Conservation (phyloP, 805 yeast species). For the Metschnikowia matae region DNA sequence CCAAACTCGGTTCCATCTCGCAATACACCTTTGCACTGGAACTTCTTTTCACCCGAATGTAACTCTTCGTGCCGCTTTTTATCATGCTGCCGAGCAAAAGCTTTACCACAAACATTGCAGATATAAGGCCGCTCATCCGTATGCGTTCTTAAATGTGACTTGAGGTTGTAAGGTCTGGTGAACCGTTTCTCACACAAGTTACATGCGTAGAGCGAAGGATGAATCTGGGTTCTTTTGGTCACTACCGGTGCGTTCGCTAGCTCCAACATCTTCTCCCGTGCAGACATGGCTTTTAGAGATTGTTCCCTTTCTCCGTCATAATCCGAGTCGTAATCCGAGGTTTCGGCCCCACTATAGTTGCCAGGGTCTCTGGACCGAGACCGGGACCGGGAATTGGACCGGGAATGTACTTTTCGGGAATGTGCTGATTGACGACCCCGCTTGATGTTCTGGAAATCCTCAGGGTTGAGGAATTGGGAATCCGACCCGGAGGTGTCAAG, state of each 20-base stretch:
- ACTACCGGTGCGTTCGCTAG: constrained; percentile 56
- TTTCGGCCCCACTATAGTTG: constrained; percentile 6
- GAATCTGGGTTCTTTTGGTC: constrained; percentile 58
- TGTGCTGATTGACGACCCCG: constrained; percentile 39
- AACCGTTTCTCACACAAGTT: constrained; percentile 80
- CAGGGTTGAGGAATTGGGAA: constrained; percentile 26
- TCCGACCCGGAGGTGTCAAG: constrained; percentile 16
- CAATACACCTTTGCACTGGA: constrained; percentile 63
- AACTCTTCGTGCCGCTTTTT: constrained; percentile 47
- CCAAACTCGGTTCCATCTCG: constrained; percentile 48
- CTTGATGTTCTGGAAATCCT: constrained; percentile 37
- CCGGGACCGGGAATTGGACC: constrained; percentile 23
- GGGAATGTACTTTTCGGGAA: constrained; percentile 13
- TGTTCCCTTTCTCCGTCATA: constrained; percentile 12
- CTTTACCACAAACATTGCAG: constrained; percentile 72
- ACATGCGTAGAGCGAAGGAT: constrained; percentile 74
- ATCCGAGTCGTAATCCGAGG: constrained; percentile 20
- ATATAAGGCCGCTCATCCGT: constrained; percentile 77
- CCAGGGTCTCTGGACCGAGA: constrained; percentile 20
- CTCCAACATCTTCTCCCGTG: constrained; percentile 59
- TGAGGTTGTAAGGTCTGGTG: constrained; percentile 88
- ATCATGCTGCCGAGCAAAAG: constrained; percentile 54
- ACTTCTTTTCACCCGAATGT: constrained; percentile 73
- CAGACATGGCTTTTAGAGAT: constrained; percentile 17
- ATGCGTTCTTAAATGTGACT: constrained; percentile 88